A percentile compares a stretch with the other conserved stretches of the same genome.
Conservation (phyloP, 1,284 basidiomycete species). For the Clitocybe nebularis region DNA sequence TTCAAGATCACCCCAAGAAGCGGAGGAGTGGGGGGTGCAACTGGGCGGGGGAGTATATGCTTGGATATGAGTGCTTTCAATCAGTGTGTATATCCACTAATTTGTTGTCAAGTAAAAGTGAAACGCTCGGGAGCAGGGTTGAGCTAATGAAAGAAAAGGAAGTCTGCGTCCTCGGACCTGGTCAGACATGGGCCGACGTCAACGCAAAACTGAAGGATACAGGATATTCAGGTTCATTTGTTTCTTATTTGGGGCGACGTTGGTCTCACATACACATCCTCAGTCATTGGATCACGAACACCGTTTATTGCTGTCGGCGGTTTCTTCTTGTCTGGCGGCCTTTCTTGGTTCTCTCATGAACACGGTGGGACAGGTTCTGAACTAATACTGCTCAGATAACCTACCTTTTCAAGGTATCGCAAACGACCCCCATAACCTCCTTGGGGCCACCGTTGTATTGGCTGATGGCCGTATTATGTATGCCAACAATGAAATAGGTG, state of each 20-base stretch:
- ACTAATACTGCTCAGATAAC: not conserved
- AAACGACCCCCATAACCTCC: constrained; percentile 1
- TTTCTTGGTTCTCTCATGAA: constrained; percentile 3
- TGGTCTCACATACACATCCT: not conserved
- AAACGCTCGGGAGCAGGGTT: not conserved
- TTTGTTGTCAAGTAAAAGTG: not conserved
- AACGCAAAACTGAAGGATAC: constrained; percentile 1
- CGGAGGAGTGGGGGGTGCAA: not conserved
- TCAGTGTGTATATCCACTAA: not conserved
- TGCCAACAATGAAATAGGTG: not conserved
- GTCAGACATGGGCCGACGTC: not conserved
- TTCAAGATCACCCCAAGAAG: not conserved
- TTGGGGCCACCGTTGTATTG: not conserved
- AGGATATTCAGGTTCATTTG: not conserved
- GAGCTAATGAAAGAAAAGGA: not conserved
- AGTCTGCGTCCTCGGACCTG: not conserved
- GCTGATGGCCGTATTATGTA: constrained; percentile 1
- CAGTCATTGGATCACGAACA: not conserved
- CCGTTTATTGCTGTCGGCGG: constrained; percentile 2
- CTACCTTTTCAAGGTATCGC: not conserved
- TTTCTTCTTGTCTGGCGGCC: not conserved
- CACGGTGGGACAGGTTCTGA: not conserved
- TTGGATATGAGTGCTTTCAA: constrained; percentile 2
- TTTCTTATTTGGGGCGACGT: not conserved
- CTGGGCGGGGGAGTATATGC: constrained; percentile 2